Evolutionary conservation across 2,329 filamentous ascomycete genomes (phyloP), one percentile per base, ranked within the genome.

Genomic region (Byssoonygena ceratinophila): DNA sequence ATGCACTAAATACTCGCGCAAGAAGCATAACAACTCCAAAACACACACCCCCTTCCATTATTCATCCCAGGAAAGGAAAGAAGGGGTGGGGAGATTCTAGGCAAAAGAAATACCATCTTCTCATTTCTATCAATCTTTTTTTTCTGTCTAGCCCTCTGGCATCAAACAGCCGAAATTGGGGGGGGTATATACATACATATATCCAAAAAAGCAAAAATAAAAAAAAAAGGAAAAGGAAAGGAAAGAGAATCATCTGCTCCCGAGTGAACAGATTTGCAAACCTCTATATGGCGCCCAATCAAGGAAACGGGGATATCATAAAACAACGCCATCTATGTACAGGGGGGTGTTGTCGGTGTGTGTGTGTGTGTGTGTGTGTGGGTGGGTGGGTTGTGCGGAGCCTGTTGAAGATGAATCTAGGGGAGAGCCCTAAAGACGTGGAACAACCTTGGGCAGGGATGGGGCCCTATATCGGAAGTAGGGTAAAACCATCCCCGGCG

Each of bases 281-380:
- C 5, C 9, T 4, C 27, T n/a, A 14, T 9, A 11, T 5, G 32
- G 12, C 3, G n/a, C 9, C 36, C 46, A 32, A 41, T 22, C 34
- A 41, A 32, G 16, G 36, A 40, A 31, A 31, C 34, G 25, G 23
- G n/a, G 46, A 49, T 49, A 49, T 49, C 46, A 31, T 49, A 49
- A 41, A 49, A 49, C 46, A 49, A 41, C 27, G 23, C 46, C 34
- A 49, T 49, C 36, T 49, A 49, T 49, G 41, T 49, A 41, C 46
- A 49, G 23, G 46, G 46, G n/a, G 4, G 27, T 29, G 27, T 29
- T 29, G 27, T 39, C 2, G 14, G 22, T 39, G 9, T 12, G 22
- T 18, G 22, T 4, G 23, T 6, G 18, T 25, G 18, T 20, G 16
- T 11, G 14, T 18, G 22, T 14, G 1, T 23, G 16, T 36, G 31